phyloP scores from a whole-genome alignment of 2,329 filamentous ascomycete genomes.

The Lachnellula willkommii region DNA sequence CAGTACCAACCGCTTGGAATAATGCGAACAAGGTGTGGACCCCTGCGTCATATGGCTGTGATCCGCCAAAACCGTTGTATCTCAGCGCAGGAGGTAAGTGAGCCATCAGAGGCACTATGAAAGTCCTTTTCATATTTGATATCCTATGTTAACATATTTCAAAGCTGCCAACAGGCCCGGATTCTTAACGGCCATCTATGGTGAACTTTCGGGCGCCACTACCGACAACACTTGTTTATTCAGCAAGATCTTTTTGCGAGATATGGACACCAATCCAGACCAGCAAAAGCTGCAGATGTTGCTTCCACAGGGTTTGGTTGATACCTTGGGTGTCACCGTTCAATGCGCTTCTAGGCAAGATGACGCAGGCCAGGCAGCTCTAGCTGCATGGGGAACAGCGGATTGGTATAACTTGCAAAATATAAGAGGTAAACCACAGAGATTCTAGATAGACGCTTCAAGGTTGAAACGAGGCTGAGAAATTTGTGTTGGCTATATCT shows the following conservation, averaged over 20 bases:
- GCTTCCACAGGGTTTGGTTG: background rate
- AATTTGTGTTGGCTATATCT: background rate
- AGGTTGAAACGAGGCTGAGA: background rate
- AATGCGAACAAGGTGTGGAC: no score
- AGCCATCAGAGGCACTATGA: no score
- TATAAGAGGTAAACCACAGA: constrained; percentile 1
- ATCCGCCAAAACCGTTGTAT: no score
- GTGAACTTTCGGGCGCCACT: background rate
- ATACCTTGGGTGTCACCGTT: background rate
- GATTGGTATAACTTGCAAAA: constrained; percentile 1
- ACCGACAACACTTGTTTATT: background rate
- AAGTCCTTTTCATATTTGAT: no score
- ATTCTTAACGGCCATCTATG: background rate
- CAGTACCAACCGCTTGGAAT: no score
- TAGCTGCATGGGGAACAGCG: background rate
- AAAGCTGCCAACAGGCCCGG: constrained; percentile 1
- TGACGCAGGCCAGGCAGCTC: background rate
- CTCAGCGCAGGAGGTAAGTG: no score
- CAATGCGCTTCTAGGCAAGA: constrained; percentile 2
- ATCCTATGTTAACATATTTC: background rate
- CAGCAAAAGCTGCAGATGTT: background rate
- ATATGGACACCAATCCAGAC: background rate
- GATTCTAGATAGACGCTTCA: background rate
- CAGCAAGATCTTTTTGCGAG: background rate
- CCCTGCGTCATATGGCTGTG: no score